These are phyloP conservation scores for Colletotrichum zoysiae DNA, from an alignment of 2,329 filamentous ascomycete genomes.

Conservation along the genomic window DNA sequence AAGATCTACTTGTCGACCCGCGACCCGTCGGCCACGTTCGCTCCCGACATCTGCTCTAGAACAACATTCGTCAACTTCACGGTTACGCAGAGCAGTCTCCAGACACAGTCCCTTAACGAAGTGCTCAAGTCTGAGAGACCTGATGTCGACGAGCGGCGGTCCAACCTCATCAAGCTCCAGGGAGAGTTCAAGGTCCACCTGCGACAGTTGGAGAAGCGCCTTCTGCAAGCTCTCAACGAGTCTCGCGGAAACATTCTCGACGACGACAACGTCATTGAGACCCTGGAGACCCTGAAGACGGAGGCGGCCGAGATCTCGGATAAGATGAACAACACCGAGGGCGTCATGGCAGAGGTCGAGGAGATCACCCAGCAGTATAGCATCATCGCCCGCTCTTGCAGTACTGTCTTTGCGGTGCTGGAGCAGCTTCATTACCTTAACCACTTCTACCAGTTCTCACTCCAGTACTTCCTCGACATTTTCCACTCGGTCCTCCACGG, in stretches of 20 bases:
- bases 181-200: slow-evolving; percentile 99
- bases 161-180: slow-evolving; percentile 98
- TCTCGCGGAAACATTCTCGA: slow-evolving; percentile 98
- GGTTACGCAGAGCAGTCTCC: slow-evolving; percentile 97
- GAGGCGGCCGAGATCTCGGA: slow-evolving; percentile 95
- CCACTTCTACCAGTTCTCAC: slow-evolving; percentile 99
- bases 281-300: slow-evolving; percentile 96
- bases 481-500: slow-evolving; percentile 91
- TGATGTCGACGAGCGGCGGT: slow-evolving; percentile 95
- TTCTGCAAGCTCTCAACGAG: slow-evolving; percentile 95
- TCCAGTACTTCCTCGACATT: slow-evolving; percentile 98
- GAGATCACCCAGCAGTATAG: slow-evolving; percentile 95
- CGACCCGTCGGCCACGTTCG: slow-evolving; percentile 95
- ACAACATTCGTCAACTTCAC: slow-evolving; percentile 99
- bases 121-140: slow-evolving; percentile 97
- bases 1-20: slow-evolving; percentile 94
- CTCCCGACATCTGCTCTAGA: slow-evolving; percentile 96
- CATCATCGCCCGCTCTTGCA: slow-evolving; percentile 93
- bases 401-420: slow-evolving; percentile 94
- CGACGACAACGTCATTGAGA: slow-evolving; percentile 98
- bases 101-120: slow-evolving; percentile 97
- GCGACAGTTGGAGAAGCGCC: slow-evolving; percentile 91
- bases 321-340: slow-evolving; percentile 97
- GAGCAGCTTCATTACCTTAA: slow-evolving; percentile 98
- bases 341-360: slow-evolving; percentile 98